Percentiles rank a stretch among this genome's conserved stretches.
Evolutionary conservation across 495 filamentous ascomycete genomes (phyloP).

Genomic region (Penicillium ucsense): DNA sequence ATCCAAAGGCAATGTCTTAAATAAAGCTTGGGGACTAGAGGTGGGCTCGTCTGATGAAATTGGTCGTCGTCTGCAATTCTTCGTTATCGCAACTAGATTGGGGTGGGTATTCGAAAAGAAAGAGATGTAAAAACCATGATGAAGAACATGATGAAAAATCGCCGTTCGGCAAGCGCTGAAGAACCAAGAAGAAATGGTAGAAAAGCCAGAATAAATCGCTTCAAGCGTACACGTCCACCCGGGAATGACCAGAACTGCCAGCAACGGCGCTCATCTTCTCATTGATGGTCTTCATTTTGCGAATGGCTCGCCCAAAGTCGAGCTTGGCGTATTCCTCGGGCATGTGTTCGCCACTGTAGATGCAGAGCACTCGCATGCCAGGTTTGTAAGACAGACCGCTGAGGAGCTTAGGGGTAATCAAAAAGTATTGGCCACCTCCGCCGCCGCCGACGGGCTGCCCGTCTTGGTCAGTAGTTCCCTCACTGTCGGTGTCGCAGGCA

Average conservation of each 20-base stretch:
- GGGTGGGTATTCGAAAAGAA: too few species aligned
- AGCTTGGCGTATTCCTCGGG: conserved; percentile 39
- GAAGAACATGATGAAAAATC: too few species aligned
- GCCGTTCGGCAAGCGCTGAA: too few species aligned
- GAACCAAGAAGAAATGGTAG: too few species aligned
- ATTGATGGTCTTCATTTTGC: conserved; percentile 21
- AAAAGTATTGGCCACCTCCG: conserved; percentile 64
- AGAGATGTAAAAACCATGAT: too few species aligned
- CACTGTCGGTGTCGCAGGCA: conserved; percentile 47
- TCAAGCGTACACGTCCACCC: conserved; percentile 21
- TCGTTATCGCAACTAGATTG: too few species aligned
- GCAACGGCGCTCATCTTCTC: neutral
- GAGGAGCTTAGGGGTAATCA: conserved; percentile 96
- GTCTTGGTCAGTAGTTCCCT: conserved; percentile 10
- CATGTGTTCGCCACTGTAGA: conserved; percentile 88
- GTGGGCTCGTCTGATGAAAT: too few species aligned
- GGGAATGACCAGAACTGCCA: conserved; percentile 8
- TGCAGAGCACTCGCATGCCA: conserved; percentile 88
- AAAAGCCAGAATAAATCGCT: neutral
- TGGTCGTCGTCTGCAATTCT: too few species aligned
- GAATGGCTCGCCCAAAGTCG: conserved; percentile 24
- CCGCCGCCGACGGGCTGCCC: conserved; percentile 16
- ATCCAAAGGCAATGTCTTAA: too few species aligned
- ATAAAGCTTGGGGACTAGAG: too few species aligned
- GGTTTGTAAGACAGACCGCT: conserved; percentile 74